Conservation (phyloP, 805 yeast species). For the Candida nemodendra region DNA sequence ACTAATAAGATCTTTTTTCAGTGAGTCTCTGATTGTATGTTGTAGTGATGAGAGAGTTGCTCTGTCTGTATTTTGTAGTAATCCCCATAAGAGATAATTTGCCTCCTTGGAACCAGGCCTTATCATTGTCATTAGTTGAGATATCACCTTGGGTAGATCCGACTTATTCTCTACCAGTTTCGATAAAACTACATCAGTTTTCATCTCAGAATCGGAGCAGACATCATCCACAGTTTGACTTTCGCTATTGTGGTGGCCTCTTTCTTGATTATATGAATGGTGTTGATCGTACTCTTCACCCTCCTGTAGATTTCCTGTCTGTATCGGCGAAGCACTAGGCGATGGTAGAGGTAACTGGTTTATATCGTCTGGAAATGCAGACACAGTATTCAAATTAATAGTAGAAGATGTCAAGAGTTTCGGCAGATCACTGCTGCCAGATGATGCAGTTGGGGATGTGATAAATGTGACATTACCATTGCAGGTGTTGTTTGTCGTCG, state of each 20-base stretch:
- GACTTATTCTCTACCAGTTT: conserved; percentile 25
- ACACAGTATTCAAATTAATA: conserved; percentile 6
- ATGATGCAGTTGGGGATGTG: conserved; percentile 19
- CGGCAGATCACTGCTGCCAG: conserved; percentile 14
- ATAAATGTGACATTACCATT: conserved; percentile 1
- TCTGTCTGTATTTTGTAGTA: conserved; percentile 60
- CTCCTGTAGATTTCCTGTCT: conserved; percentile 28
- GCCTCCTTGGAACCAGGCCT: conserved; percentile 47
- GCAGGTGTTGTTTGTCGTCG: neutral
- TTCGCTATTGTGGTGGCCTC: neutral
- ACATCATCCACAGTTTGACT: neutral
- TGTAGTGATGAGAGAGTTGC: conserved; percentile 60
- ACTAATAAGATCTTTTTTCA: conserved; percentile 71
- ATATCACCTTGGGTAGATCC: conserved; percentile 41
- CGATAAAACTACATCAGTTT: neutral
- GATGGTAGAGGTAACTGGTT: conserved; percentile 62
- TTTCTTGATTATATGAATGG: conserved; percentile 3
- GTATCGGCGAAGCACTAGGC: conserved; percentile 63
- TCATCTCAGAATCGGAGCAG: neutral
- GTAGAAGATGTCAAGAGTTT: conserved; percentile 15
- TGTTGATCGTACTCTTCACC: conserved; percentile 22
- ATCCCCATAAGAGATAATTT: conserved; percentile 43
- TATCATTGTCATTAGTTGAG: conserved; percentile 38
- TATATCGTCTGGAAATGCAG: conserved; percentile 23
- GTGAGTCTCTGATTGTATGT: conserved; percentile 47